Base-by-base conservation (phyloP, 1,284 basidiomycete species). In the Coniferiporia weirii region DNA sequence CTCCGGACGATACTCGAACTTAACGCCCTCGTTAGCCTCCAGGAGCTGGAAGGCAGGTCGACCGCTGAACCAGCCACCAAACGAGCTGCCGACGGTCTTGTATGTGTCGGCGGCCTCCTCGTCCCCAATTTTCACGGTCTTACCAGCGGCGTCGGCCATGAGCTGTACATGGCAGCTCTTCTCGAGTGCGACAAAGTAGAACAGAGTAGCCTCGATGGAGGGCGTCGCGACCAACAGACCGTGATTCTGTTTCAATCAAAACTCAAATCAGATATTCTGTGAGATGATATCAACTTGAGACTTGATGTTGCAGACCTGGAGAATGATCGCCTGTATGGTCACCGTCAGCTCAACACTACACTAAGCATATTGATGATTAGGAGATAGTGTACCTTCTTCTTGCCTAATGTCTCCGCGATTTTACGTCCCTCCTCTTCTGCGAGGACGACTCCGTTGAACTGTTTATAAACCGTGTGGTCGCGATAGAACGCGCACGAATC, bases 381-480 rank as follows among this genome's bases (percentile, higher is more conserved):
- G 52, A 5, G 5, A 27, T 54, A 69, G 68, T 67, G 71, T 72
- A 69, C 73, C 65, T 74, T 75, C 63, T 77, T 79, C 20, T 69
- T 68, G 1, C 83, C 83, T 8, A 86, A 68, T 1, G 78, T 73
- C 34, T 73, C 66, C 12, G 82, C 81, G 57, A 89, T 87, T 50
- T 76, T 75, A 48, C 70, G 65, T 6, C 81, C 81, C 70, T 89
- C 85, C 47, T 80, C 78, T n/a, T 74, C 70, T 15, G 78, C 78
- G 1, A 85, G 70, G 6, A 87, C 84, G 8, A 87, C 77, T 15
- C 86, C 81, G 60, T 79, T 77, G 65, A 80, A 81, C 59, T 77
- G 73, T 22, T 67, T 69, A 64, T 80, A 81, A 19, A 80, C 69
- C 3, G 68, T 73, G 56, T 71, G 70, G 63, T 73, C 71, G 66